Evolutionary conservation across 2,329 filamentous ascomycete species (phyloP), one percentile per base, ranked within the genome.

Genomic region (Decorospora gaudefroyi): DNA sequence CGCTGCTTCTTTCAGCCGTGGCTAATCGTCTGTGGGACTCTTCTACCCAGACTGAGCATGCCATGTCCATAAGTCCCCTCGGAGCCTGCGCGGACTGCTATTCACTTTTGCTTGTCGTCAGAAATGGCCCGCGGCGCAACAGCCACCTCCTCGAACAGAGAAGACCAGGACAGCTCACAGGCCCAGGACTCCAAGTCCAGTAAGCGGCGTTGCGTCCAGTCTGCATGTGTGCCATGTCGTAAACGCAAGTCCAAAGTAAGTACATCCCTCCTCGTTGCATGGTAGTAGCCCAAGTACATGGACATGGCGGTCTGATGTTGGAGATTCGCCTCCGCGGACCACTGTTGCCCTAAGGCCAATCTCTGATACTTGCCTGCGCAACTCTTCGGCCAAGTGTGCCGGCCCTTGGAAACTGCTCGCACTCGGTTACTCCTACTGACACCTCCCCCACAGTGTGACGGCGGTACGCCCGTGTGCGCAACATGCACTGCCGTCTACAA

Each of bases 401-500:
- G 29, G 17, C 21, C 34, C 21, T 26, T 18, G 16, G 19, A 17
- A 28, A 12, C 15, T 30, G 21, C 22, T 32, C 28, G n/a, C n/a
- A n/a, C n/a, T n/a, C n/a, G n/a, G n/a, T n/a, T n/a, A n/a, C n/a
- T 27, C 27, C 37, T 47, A 52, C 55, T 60, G 36, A 61, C 56
- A 29, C 13, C 19, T 18, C 25, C n/a, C 17, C 33, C 18, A 28
- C 51, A 79, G 76, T 79, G 77, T 57, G 76, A 80, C 61, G 76
- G 76, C 23, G 65, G 68, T 21, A 62, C 70, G 9, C 77, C 76
- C 22, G 61, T 72, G 5, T 80, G 77, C 61, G 75, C 75, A 15
- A 78, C 77, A 8, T 79, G 77, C 52, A 70, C 67, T 6, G 74
- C 75, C 13, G 76, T 79, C 7, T 79, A 79, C 59, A 68, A 72